phyloP scores from a whole-genome alignment of 1,284 basidiomycete genomes.

The Ganoderma resinaceum region DNA sequence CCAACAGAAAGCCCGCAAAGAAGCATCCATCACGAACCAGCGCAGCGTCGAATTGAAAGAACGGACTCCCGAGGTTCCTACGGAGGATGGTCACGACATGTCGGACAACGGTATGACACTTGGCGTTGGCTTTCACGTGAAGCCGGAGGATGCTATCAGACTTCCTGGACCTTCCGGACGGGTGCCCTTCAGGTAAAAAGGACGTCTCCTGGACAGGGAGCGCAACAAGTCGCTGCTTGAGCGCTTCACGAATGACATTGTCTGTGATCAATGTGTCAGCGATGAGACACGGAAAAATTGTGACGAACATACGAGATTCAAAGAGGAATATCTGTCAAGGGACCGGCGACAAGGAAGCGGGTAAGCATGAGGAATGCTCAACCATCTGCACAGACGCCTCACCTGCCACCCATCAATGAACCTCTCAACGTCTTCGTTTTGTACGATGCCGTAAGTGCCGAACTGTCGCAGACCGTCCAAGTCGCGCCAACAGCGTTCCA shows the following conservation, averaged over 20 bases:
- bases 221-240: slow-evolving; percentile 58
- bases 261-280: slow-evolving; percentile 47
- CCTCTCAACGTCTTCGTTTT: slow-evolving; percentile 66
- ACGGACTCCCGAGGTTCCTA: slow-evolving; percentile 58
- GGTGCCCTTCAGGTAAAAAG: slow-evolving; percentile 32
- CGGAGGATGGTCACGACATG: slow-evolving; percentile 69
- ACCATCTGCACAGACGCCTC: slow-evolving; percentile 35
- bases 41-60: slow-evolving; percentile 85
- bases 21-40: slow-evolving; percentile 83
- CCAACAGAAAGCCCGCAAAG: slow-evolving; percentile 79
- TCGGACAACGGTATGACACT: slow-evolving; percentile 56
- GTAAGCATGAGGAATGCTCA: slow-evolving; percentile 25
- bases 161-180: slow-evolving; percentile 35
- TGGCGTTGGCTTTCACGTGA: slow-evolving; percentile 60
- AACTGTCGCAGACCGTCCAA: slow-evolving; percentile 68
- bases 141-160: slow-evolving; percentile 49
- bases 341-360: slow-evolving; percentile 5
- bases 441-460: slow-evolving; percentile 47
- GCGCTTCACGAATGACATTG: slow-evolving; percentile 68
- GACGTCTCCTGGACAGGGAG: slow-evolving; percentile 32
- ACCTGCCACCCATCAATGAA: slow-evolving; percentile 78
- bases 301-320: slow-evolving; percentile 65
- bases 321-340: slow-evolving; percentile 71
- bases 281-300: slow-evolving; percentile 4
- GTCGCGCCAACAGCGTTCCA: slow-evolving; percentile 83